Evolutionary conservation across 768 basidiomycete species (phyloP), one percentile per base, ranked within the genome.

Genomic region (Pleurotus cornucopiae): DNA sequence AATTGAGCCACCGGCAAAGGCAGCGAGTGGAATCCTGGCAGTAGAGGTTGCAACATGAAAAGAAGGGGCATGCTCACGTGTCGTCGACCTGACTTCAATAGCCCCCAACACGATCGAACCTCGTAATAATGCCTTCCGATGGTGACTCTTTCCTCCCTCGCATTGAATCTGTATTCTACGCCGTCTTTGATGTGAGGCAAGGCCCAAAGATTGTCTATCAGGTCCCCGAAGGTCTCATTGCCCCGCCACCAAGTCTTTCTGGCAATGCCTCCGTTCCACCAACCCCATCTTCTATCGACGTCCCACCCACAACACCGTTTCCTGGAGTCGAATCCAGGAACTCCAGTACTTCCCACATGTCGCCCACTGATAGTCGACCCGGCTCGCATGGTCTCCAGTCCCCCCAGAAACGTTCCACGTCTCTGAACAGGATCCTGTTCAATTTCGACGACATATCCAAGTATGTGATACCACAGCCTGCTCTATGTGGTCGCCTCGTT

Each of bases 121-220:
- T 25, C 11, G 23, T 23, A n/a, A 2, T n/a, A 14, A 80, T 78
- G 77, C 63, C 73, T 49, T 69, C 71, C 6, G 74, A 79, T 44
- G 75, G 74, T 47, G 85, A 85, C 68, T 91, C 89, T 7, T 93
- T 89, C 71, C 78, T 88, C 46, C 90, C 90, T 38, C 76, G 80
- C 51, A 88, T 92, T 56, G 84, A 87, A 62, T 94, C 92, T 9
- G 88, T 96, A 12, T 98, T 98, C 75, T 98, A 97, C 65, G 88
- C 95, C 3, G 85, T 89, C 12, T 98, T 99, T 67, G 93, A 98
- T 71, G 79, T 87, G 38, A 74, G 73, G 4, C 83, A 88, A 54
- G 96, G 97, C 2, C 91, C 94, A 2, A 91, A 91, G 64, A 89
- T 98, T 46, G 85, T 92, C 4, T 89, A 89, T 64, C 95, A 98